Conservation (phyloP, 2,329 filamentous ascomycete species). For the Aspergillus fijiensis region DNA sequence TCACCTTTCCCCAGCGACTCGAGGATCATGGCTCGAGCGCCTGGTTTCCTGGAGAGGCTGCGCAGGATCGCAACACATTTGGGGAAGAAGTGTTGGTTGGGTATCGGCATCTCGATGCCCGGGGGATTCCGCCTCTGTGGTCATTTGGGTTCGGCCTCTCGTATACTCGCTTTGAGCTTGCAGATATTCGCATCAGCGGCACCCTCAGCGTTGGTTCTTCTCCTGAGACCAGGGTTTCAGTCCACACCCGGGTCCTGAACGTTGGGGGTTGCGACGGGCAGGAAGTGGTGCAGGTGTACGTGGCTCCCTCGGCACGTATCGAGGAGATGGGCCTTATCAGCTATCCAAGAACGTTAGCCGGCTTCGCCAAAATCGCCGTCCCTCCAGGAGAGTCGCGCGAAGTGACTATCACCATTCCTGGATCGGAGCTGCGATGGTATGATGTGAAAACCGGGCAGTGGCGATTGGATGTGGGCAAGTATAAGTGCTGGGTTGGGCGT, state of each 20-base stretch:
- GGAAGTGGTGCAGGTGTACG: slow-evolving; percentile 12
- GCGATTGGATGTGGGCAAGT: too few species aligned
- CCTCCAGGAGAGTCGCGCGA: too few species aligned
- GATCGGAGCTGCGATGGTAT: too few species aligned
- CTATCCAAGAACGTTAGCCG: too few species aligned
- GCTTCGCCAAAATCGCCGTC: too few species aligned
- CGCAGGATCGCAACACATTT: slow-evolving; percentile 64
- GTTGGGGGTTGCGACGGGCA: slow-evolving; percentile 1
- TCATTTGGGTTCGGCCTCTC: slow-evolving; percentile 73
- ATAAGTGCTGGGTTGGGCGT: too few species aligned
- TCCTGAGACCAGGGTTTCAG: background rate
- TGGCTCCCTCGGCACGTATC: too few species aligned
- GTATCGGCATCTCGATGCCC: slow-evolving; percentile 69
- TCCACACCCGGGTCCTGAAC: slow-evolving; percentile 3
- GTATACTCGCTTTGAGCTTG: slow-evolving; percentile 63
- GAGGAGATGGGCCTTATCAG: too few species aligned
- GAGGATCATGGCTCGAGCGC: slow-evolving; percentile 69
- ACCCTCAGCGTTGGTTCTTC: background rate
- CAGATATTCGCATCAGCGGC: background rate
- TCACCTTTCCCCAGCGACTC: slow-evolving; percentile 60
- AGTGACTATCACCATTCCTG: too few species aligned
- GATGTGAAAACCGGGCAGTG: too few species aligned
- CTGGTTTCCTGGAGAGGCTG: slow-evolving; percentile 67
- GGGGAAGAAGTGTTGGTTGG: slow-evolving; percentile 73
- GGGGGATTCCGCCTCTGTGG: slow-evolving; percentile 61